A percentile compares a stretch with the other conserved stretches of the same genome.
These are phyloP conservation scores for Aspergillus sp. DNA, from an alignment of 2,329 filamentous ascomycete species.

Conservation along the genomic window DNA sequence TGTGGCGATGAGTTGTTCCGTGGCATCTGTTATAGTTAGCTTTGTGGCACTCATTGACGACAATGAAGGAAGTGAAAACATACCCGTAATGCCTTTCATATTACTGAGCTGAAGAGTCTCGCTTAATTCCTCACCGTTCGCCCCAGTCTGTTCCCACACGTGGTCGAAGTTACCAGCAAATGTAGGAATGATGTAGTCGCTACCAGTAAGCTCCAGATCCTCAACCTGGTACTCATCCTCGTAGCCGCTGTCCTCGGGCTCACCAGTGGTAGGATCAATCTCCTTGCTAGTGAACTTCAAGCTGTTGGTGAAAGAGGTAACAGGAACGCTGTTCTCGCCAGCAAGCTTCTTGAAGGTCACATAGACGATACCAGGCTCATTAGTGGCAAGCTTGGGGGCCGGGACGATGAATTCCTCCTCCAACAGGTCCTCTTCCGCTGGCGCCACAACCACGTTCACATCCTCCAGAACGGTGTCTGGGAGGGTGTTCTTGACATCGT, in stretches of 20 bases:
- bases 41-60: constrained; percentile 4
- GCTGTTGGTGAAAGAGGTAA: constrained; percentile 78
- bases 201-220: constrained; percentile 81
- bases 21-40: constrained; percentile 62
- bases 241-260: constrained; percentile 86
- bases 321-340: constrained; percentile 69
- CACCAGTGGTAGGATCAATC: constrained; percentile 87
- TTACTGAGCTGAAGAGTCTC: constrained; percentile 85
- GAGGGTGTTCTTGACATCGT: constrained; percentile 95
- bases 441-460: constrained; percentile 73
- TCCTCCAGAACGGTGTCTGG: constrained; percentile 85
- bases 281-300: constrained; percentile 98
- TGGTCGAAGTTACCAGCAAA: constrained; percentile 95
- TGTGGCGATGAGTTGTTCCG: constrained; percentile 77
- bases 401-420: constrained; percentile 91
- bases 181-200: constrained; percentile 87
- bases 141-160: constrained; percentile 88
- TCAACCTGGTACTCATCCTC: constrained; percentile 98
- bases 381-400: constrained; percentile 70
- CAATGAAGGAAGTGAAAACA: constrained; percentile 28
- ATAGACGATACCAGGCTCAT: constrained; percentile 88
- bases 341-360: constrained; percentile 83
- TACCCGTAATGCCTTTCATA: constrained; percentile 89
- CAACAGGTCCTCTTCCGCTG: constrained; percentile 66
- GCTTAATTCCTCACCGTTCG: constrained; percentile 79